phyloP scores from a whole-genome alignment of 768 basidiomycete genomes.

The Exidia glandulosa region DNA sequence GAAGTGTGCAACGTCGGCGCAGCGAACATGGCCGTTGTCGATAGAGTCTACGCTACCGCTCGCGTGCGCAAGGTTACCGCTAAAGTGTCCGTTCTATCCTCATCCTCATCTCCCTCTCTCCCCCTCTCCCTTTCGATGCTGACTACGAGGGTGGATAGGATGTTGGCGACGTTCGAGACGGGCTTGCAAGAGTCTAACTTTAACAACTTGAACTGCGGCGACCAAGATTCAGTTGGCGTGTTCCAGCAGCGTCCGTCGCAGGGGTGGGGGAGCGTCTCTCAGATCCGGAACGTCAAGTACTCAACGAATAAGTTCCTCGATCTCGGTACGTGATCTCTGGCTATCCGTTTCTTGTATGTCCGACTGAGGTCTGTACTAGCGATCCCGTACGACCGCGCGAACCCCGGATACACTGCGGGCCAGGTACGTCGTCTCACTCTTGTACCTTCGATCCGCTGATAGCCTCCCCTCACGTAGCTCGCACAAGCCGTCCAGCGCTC shows the following conservation, averaged over 20 bases:
- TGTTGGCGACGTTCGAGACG: background rate
- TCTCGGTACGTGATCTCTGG: background rate
- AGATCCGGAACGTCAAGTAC: background rate
- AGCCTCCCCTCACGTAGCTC: background rate
- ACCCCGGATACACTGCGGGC: background rate
- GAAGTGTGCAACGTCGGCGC: background rate
- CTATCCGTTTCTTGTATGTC: background rate
- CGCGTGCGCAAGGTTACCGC: background rate
- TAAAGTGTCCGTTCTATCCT: background rate
- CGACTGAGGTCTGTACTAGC: background rate
- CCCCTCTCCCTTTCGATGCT: background rate
- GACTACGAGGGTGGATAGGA: background rate
- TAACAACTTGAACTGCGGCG: background rate
- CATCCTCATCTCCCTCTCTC: background rate
- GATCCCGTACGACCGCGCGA: background rate
- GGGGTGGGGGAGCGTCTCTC: background rate
- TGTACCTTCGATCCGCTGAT: background rate
- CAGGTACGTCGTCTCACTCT: background rate
- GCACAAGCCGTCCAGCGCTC: background rate
- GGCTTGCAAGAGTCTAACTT: background rate
- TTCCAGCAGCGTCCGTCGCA: background rate
- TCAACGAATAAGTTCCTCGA: background rate
- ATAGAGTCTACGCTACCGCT: background rate
- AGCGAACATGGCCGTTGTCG: background rate
- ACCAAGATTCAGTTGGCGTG: background rate